These are phyloP conservation scores for Globisporangium apiculatum DNA, from an alignment of 352 stramenopile genomes.

Conservation along the genomic window DNA sequence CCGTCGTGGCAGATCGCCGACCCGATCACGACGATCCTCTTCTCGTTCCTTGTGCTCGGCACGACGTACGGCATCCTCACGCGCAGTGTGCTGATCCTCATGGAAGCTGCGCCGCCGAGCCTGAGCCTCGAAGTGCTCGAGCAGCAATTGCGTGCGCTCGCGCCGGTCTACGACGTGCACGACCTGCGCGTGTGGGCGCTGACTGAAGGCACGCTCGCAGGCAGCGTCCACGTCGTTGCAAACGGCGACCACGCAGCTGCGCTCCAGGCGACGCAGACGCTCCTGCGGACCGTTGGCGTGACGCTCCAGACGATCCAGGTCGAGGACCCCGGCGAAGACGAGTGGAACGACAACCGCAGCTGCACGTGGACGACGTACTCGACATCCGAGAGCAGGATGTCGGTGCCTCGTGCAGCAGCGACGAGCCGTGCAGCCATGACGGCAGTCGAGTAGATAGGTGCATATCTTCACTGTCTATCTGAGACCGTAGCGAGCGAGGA, in stretches of 20 bases:
- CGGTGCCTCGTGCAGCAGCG: conserved; percentile 51
- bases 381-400: conserved; percentile 60
- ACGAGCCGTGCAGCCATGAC: conserved; percentile 23
- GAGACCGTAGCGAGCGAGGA: neutral
- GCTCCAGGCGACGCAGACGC: conserved; percentile 43
- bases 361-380: conserved; percentile 46
- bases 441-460: conserved; percentile 21
- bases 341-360: conserved; percentile 36
- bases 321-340: conserved; percentile 38
- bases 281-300: conserved; percentile 48
- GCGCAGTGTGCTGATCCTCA: conserved; percentile 89
- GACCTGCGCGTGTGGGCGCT: conserved; percentile 98
- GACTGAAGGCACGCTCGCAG: conserved; percentile 78
- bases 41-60: conserved; percentile 92
- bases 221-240: conserved; percentile 90
- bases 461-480: too few species aligned
- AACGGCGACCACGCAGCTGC: conserved; percentile 46
- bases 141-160: conserved; percentile 48
- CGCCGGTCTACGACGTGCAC: conserved; percentile 91
- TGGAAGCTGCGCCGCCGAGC: conserved; percentile 89
- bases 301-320: conserved; percentile 65
- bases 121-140: conserved; percentile 51
- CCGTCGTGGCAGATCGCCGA: conserved; percentile 94
- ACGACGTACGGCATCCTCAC: conserved; percentile 92
- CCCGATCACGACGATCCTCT: conserved; percentile 95